Conservation (phyloP, 768 basidiomycete species). For the Serendipita sp. region DNA sequence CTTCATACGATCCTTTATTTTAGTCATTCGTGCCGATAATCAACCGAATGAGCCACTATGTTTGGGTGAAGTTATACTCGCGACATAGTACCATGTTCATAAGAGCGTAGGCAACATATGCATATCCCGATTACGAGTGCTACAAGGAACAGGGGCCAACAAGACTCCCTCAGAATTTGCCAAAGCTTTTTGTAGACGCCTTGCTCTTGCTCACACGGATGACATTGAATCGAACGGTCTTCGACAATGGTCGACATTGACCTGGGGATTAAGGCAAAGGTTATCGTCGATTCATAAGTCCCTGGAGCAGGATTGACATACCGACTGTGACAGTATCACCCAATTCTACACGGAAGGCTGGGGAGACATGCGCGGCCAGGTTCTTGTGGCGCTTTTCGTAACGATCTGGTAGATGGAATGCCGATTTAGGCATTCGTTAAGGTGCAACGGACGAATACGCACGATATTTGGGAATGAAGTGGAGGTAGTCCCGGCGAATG, state of each 20-base stretch:
- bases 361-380: constrained; percentile 89
- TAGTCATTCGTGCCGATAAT: too few species aligned
- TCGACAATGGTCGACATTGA: constrained; percentile 97
- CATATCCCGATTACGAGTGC: background rate
- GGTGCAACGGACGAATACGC: constrained; percentile 22
- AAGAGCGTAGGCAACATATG: background rate
- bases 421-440: background rate
- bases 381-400: constrained; percentile 99
- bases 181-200: constrained; percentile 78
- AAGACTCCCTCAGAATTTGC: constrained; percentile 57
- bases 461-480: constrained; percentile 99
- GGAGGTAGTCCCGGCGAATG: constrained; percentile 87
- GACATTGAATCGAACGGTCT: constrained; percentile 99
- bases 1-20: too few species aligned
- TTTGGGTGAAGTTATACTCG: too few species aligned
- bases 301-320: background rate
- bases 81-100: background rate
- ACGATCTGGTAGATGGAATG: constrained; percentile 45
- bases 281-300: background rate
- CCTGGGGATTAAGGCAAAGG: constrained; percentile 29
- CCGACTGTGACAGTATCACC: constrained; percentile 85
- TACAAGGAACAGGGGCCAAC: background rate
- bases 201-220: constrained; percentile 89
- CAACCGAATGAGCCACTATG: too few species aligned
- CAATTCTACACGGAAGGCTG: constrained; percentile 93